These are phyloP conservation scores for Hypoxylon sp. DNA, from an alignment of 2,329 filamentous ascomycete genomes.

Conservation along the genomic window DNA sequence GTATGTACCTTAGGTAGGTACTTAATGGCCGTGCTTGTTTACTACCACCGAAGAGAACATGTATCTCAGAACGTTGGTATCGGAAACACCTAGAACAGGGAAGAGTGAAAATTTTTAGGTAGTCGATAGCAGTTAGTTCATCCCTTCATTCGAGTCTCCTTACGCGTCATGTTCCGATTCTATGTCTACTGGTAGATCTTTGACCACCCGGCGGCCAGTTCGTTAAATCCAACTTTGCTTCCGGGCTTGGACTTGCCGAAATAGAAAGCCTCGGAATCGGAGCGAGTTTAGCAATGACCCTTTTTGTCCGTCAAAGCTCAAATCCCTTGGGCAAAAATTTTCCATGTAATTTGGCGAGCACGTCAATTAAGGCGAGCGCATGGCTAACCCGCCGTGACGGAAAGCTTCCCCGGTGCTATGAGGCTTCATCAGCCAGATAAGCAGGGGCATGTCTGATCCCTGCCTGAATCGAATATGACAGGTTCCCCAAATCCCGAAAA, in stretches of 20 bases:
- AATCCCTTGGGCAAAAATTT: slow-evolving; percentile 40
- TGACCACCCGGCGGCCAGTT: slow-evolving; percentile 30
- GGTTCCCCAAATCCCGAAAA: slow-evolving; percentile 40
- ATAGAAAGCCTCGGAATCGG: slow-evolving; percentile 28
- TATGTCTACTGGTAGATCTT: slow-evolving; percentile 13
- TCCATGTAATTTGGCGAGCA: slow-evolving; percentile 35
- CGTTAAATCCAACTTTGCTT: slow-evolving; percentile 20
- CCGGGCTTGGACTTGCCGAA: slow-evolving; percentile 36
- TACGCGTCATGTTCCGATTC: slow-evolving; percentile 12
- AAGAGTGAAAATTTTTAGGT: background rate
- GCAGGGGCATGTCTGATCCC: slow-evolving; percentile 41
- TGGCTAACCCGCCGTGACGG: slow-evolving; percentile 40
- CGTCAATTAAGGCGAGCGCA: slow-evolving; percentile 35
- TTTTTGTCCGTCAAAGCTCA: slow-evolving; percentile 34
- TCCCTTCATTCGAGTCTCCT: slow-evolving; percentile 26
- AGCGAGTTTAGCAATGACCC: slow-evolving; percentile 24
- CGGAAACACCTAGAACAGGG: slow-evolving; percentile 7
- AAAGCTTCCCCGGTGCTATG: slow-evolving; percentile 46
- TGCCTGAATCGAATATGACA: slow-evolving; percentile 42
- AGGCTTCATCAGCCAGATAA: slow-evolving; percentile 27
- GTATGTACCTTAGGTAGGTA: no score
- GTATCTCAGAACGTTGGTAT: background rate
- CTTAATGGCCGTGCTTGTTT: background rate
- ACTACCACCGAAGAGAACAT: slow-evolving; percentile 2
- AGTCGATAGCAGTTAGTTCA: no score